phyloP scores from a whole-genome alignment of 139 green algal genomes.

The Chlorella ohadii region DNA sequence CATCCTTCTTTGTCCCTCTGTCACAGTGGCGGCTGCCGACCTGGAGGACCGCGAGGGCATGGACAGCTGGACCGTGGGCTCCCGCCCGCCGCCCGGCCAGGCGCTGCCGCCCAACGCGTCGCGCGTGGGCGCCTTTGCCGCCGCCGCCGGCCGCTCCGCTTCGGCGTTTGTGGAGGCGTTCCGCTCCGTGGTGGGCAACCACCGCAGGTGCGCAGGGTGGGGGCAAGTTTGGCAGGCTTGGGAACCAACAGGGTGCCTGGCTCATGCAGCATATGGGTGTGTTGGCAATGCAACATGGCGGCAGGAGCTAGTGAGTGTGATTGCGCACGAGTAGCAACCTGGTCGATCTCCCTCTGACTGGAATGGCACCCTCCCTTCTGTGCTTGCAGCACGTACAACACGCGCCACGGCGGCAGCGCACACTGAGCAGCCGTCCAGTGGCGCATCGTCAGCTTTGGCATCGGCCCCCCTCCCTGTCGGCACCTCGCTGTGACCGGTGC shows the following conservation, averaged over 20 bases:
- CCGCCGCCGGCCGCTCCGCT: constrained; percentile 41
- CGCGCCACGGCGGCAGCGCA: not conserved
- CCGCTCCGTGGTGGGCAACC: constrained; percentile 44
- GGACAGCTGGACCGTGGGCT: constrained; percentile 47
- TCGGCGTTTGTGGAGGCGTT: constrained; percentile 55
- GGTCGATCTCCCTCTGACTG: too few relatives aligned
- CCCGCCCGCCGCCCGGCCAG: constrained; percentile 16
- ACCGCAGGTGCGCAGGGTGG: constrained; percentile 2
- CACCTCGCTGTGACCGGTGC: not conserved
- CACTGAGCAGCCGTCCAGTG: not conserved
- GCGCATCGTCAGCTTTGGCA: not conserved
- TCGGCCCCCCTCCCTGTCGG: not conserved
- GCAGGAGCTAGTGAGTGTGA: too few relatives aligned
- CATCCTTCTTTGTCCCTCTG: not conserved
- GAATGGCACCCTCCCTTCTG: too few relatives aligned
- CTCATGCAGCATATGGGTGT: too few relatives aligned
- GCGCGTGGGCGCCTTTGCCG: constrained; percentile 43
- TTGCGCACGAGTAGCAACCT: too few relatives aligned
- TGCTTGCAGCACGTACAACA: constrained; percentile 29
- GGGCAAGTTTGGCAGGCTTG: too few relatives aligned
- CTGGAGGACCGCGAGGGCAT: constrained; percentile 37
- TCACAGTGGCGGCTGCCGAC: constrained; percentile 13
- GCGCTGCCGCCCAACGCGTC: constrained; percentile 17
- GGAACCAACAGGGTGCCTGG: too few relatives aligned
- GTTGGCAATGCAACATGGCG: too few relatives aligned